These are phyloP conservation scores for Sporothrix brasiliensis DNA, from an alignment of 2,329 filamentous ascomycete species.

Conservation along the genomic window DNA sequence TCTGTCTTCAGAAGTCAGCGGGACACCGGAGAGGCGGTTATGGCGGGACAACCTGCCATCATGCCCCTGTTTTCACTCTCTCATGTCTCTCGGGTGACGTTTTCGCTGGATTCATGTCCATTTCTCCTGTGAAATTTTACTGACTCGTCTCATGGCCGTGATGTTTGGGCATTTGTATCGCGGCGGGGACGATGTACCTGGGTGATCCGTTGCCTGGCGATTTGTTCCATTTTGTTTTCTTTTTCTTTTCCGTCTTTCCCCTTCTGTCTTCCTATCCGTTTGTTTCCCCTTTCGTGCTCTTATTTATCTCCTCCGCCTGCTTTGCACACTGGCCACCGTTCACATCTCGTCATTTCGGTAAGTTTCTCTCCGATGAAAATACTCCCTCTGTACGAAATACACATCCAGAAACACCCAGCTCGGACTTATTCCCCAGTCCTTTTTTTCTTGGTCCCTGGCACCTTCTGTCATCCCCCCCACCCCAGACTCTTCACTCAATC, in stretches of 20 bases:
- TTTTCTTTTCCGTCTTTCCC: not conserved
- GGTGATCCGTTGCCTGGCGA: not conserved
- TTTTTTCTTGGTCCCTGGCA: not conserved
- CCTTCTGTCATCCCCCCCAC: not conserved
- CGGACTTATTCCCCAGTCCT: not conserved
- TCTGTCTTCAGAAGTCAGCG: too few species aligned
- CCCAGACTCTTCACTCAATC: conserved; percentile 12
- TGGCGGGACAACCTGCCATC: not conserved
- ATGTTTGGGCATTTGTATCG: too few species aligned
- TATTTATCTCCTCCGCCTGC: not conserved
- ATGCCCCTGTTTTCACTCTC: not conserved
- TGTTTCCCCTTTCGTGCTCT: not conserved
- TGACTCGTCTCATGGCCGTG: not conserved
- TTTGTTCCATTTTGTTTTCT: not conserved
- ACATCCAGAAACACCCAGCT: not conserved
- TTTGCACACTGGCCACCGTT: not conserved
- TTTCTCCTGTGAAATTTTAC: not conserved
- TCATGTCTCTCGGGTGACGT: not conserved
- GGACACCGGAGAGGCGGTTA: not conserved
- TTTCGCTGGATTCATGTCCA: not conserved
- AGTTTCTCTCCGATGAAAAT: not conserved
- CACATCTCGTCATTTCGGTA: conserved; percentile 22
- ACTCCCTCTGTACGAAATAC: too few species aligned
- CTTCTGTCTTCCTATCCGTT: too few species aligned
- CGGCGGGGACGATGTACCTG: not conserved